Evolutionary conservation across 116 monocot genomes (phyloP), one percentile per base, ranked within the genome.

Genomic region (Cymodocea nodosa): DNA sequence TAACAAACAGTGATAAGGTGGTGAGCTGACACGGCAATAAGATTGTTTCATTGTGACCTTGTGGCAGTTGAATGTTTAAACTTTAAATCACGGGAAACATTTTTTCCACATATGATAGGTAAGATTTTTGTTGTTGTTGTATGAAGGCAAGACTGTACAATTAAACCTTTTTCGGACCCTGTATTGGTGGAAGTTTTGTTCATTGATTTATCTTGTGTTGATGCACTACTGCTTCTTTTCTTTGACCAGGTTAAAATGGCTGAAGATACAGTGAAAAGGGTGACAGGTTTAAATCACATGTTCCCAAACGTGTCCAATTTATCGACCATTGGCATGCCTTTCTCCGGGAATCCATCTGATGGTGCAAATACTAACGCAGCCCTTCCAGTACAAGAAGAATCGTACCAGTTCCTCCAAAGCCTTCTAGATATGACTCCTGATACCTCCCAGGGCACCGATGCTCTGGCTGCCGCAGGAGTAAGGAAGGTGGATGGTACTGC

Each of bases 181-280:
- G 3, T 30, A 30, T 1, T 30, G 30, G 30, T 30, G 30, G 30
- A 30, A 30, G 30, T 30, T 30, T 30, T 30, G 30, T 30, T 30
- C 30, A 30, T 10, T 44, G 11, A 44, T 44, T 44, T 10, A 10
- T 30, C 2, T 44, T 10, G 7, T 44, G 0, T 44, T 44, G 7
- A 12, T 8, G 1, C 5, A 44, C 1, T 8, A 44, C 1, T 10
- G 54, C 17, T 54, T 54, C 6, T 54, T 54, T 64, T 15, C 20
- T 0, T 23, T 51, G 0, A 22, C 16, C 49, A 95, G 95, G 90
- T 90, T 58, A 87, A 87, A 56, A 90, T 90, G 83, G 95, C 95
- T 0, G 95, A 95, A 73, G 87, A 85, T 13, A 78, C 78, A 4
- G 95, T 90, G 0, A 87, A 85, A 79, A 79, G 95, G 64, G 83